Percentiles rank a stretch among this genome's conserved stretches.
Evolutionary conservation across 2,329 filamentous ascomycete species (phyloP).

Genomic region (Epichloe bromicola): DNA sequence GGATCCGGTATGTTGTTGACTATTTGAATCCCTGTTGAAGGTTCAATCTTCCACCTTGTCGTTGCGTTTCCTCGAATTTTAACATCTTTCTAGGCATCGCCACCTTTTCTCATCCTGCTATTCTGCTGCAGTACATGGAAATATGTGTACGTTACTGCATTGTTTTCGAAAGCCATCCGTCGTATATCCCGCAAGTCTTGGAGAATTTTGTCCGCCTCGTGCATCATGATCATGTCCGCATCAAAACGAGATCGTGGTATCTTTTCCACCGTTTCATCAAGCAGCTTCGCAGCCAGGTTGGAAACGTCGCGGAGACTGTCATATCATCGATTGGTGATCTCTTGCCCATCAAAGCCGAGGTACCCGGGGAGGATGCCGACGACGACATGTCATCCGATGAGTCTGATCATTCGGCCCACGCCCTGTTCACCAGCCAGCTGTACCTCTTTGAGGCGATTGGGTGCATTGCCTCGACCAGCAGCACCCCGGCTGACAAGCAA

Average conservation of each 20-base stretch:
- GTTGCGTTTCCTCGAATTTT: not conserved
- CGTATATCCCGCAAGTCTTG: slow-evolving; percentile 72
- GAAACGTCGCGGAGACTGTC: slow-evolving; percentile 80
- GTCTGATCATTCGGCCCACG: slow-evolving; percentile 78
- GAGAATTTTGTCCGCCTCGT: slow-evolving; percentile 86
- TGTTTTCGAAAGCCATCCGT: slow-evolving; percentile 77
- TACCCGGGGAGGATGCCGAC: slow-evolving; percentile 62
- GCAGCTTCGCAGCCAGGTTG: slow-evolving; percentile 70
- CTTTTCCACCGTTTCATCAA: slow-evolving; percentile 88
- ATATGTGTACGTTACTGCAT: slow-evolving; percentile 88
- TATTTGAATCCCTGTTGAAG: not conserved
- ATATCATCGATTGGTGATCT: slow-evolving; percentile 84
- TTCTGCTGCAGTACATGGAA: slow-evolving; percentile 95
- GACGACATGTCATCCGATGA: slow-evolving; percentile 95
- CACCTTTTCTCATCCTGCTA: slow-evolving; percentile 76
- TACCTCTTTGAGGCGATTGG: slow-evolving; percentile 93
- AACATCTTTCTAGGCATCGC: slow-evolving; percentile 50
- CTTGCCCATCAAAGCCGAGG: slow-evolving; percentile 78
- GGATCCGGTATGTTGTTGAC: slow-evolving; percentile 55
- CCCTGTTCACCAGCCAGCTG: slow-evolving; percentile 79
- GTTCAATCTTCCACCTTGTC: not conserved
- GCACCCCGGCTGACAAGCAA: slow-evolving; percentile 72
- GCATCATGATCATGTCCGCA: slow-evolving; percentile 75
- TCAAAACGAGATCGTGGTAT: slow-evolving; percentile 91
- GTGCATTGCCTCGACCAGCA: slow-evolving; percentile 71